Percentiles rank a stretch among this genome's conserved stretches.
Evolutionary conservation across 108 stramenopile species (phyloP).

Genomic region (Nitzschia palea): DNA sequence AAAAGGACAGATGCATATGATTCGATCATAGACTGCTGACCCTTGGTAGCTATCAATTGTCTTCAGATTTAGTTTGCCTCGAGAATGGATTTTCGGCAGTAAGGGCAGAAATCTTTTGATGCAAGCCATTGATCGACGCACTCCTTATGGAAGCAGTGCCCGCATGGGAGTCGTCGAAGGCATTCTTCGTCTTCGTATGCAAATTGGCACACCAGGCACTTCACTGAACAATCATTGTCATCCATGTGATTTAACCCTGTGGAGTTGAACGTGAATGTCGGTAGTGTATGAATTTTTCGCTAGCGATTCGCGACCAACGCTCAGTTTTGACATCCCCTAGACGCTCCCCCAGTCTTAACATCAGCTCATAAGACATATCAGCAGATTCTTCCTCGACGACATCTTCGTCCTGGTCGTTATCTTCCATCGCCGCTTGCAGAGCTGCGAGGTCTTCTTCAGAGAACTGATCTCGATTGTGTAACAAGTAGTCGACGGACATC

Average conservation of each 20-base stretch:
- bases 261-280: slow-evolving; percentile 37
- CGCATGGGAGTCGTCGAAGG: slow-evolving; percentile 75
- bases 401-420: slow-evolving; percentile 39
- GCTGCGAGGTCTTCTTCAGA: slow-evolving; percentile 80
- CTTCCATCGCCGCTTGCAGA: slow-evolving; percentile 78
- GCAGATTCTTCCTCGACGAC: slow-evolving; percentile 33
- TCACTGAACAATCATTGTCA: slow-evolving; percentile 70
- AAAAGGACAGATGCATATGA: too few relatives aligned
- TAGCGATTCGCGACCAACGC: slow-evolving; percentile 70
- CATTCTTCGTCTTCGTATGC: slow-evolving; percentile 75
- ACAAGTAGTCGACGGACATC: slow-evolving; percentile 55
- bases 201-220: slow-evolving; percentile 91
- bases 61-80: slow-evolving; percentile 11
- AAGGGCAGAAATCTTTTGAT: slow-evolving; percentile 87
- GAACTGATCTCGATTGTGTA: slow-evolving; percentile 64
- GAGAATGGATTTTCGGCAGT: slow-evolving; percentile 78
- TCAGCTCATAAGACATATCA: slow-evolving; percentile 59
- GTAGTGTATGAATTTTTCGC: slow-evolving; percentile 56
- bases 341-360: slow-evolving; percentile 73
- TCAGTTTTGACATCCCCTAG: slow-evolving; percentile 88
- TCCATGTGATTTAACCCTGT: slow-evolving; percentile 36
- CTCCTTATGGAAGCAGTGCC: slow-evolving; percentile 86
- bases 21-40: too few relatives aligned
- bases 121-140: slow-evolving; percentile 90
- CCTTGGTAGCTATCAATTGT: too few relatives aligned